Conservation (phyloP, 345 rosid genomes). For the Rubroshorea leprosula region DNA sequence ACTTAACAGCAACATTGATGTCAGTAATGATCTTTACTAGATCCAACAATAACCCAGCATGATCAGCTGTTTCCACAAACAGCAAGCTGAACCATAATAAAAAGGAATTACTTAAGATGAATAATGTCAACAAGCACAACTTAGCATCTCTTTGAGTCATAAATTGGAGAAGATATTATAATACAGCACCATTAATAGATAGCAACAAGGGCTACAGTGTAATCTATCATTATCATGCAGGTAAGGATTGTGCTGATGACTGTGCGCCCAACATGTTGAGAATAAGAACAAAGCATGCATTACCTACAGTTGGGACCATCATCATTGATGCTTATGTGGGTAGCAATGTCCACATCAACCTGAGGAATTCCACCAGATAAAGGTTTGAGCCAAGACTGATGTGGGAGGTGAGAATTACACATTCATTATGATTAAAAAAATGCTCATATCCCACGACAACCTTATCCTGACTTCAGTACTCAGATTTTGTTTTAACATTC, state of each 20-base stretch:
- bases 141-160: background rate
- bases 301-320: constrained; percentile 88
- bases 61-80: constrained; percentile 86
- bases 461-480: background rate
- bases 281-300: constrained; percentile 16
- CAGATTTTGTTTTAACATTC: background rate
- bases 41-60: constrained; percentile 89
- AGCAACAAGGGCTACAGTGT: no score
- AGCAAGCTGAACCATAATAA: constrained; percentile 54
- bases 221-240: constrained; percentile 8
- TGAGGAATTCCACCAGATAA: constrained; percentile 24
- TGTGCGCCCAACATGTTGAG: constrained; percentile 10
- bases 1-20: constrained; percentile 70
- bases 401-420: background rate
- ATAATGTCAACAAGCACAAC: background rate
- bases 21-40: constrained; percentile 77
- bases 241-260: background rate
- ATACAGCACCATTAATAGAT: background rate
- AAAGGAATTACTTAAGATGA: background rate
- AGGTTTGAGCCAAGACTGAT: constrained; percentile 18
- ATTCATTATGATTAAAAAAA: background rate
- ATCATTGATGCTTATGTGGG: constrained; percentile 53
- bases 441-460: background rate
- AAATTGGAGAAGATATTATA: no score
- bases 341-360: constrained; percentile 97